Base-by-base conservation (phyloP, 345 rosid species). In the Eucalyptus melliodora region DNA sequence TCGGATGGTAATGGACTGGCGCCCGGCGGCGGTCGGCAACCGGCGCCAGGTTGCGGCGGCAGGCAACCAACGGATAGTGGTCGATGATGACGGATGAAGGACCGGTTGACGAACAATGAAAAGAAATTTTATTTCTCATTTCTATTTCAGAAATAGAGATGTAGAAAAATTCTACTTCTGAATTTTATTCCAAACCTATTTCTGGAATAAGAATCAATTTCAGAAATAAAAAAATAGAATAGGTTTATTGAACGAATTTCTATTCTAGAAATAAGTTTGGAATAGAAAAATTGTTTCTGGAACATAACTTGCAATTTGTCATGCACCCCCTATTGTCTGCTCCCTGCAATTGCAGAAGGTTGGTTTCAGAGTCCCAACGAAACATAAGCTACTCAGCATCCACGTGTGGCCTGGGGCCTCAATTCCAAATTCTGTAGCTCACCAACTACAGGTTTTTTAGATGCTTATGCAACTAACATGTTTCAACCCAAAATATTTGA, bases 11-110 rank as follows among this genome's bases (percentile, higher is more conserved):
- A 6, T 49, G 15, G 50, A 47, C 14, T 2, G 1, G 50, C 5
- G 1, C 1, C 14, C 5, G 50, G 15, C 2, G 2, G 5, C 2
- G 1, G 3, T 2, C 0, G 3, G 47, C 1, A 3, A 9, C 47
- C 45, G 45, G 6, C 42, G 6, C 5, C 5, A 5, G 42, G 5
- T 8, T 2, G 9, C 2, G 44, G 44, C 0, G 50, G 15, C 1
- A 4, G 2, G 16, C 6, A 50, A 50, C 51, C 6, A 0, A 50
- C 3, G 16, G 0, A 50, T 3, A 1, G 16, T 50, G 16, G 51
- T 50, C 2, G 6, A 50, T 3, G 51, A 3, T 0, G 1, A 50
- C 6, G 0, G 51, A 50, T 50, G 16, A 50, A 50, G 2, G 6
- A 50, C 51, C 1, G 3, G 51, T 50, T 50, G 51, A 50, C 16